Percentiles rank a stretch among this genome's conserved stretches.
phyloP scores from a whole-genome alignment of 257 asterid genomes.

The Scutellaria baicalensis region DNA sequence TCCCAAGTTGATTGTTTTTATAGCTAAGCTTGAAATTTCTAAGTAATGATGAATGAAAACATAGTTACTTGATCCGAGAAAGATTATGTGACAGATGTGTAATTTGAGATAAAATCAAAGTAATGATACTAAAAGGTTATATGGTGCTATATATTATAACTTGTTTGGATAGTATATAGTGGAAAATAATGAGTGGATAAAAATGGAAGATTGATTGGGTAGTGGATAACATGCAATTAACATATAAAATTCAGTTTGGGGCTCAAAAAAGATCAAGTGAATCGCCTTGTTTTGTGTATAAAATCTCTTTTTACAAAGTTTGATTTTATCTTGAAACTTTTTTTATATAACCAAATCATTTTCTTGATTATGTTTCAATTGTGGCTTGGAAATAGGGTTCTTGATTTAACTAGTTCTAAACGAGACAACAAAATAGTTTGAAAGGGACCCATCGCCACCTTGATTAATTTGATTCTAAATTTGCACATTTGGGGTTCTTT shows the following conservation, averaged over 20 bases:
- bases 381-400: not conserved
- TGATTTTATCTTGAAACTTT: constrained; percentile 4
- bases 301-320: constrained; percentile 19
- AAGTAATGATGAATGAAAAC: not conserved
- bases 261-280: constrained; percentile 29
- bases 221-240: not conserved
- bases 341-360: not conserved
- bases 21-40: not conserved
- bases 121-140: not conserved
- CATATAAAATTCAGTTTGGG: constrained; percentile 11
- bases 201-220: constrained; percentile 9
- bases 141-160: not conserved
- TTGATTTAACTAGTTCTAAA: not conserved
- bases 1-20: constrained; percentile 14
- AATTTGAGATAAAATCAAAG: constrained; percentile 3
- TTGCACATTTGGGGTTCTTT: too few species aligned
- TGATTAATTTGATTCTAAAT: not conserved
- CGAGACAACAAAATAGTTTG: not conserved
- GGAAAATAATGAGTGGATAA: not conserved
- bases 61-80: not conserved
- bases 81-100: constrained; percentile 18
- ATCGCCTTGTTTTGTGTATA: constrained; percentile 19
- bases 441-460: not conserved
- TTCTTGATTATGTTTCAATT: not conserved
- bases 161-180: constrained; percentile 1